Evolutionary conservation across 495 filamentous ascomycete species (phyloP).

Genomic region (Apodospora peruviana): DNA sequence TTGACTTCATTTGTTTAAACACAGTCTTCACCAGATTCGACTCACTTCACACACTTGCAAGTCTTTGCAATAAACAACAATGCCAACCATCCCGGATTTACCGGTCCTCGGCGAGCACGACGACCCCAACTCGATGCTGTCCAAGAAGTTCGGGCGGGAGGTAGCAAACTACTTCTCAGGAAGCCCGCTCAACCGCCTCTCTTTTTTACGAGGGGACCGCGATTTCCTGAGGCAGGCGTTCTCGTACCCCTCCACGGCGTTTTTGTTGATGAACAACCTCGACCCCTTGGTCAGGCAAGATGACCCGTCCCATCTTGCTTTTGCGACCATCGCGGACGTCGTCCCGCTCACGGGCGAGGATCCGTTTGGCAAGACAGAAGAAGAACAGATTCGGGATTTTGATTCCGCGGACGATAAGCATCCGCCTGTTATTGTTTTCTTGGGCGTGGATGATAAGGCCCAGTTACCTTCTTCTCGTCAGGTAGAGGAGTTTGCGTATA

Average conservation of each 20-base stretch:
- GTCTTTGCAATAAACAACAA: too few species aligned
- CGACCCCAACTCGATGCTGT: constrained; percentile 65
- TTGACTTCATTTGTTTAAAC: too few species aligned
- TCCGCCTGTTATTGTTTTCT: constrained; percentile 73
- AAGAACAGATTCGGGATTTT: constrained; percentile 63
- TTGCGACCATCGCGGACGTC: constrained; percentile 58
- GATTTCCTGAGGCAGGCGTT: constrained; percentile 72
- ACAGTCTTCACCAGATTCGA: too few species aligned
- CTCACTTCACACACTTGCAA: too few species aligned
- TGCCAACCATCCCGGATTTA: constrained; percentile 33
- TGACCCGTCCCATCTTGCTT: constrained; percentile 50
- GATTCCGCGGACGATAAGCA: constrained; percentile 56
- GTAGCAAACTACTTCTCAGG: constrained; percentile 94
- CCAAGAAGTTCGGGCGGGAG: constrained; percentile 83
- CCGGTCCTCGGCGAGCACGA: constrained; percentile 52
- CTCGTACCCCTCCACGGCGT: constrained; percentile 61
- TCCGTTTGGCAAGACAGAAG: constrained; percentile 66
- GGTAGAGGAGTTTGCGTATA: constrained; percentile 27
- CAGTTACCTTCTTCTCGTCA: constrained; percentile 3
- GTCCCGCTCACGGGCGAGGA: constrained; percentile 62
- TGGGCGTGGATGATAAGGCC: constrained; percentile 74
- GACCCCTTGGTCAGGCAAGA: constrained; percentile 62
- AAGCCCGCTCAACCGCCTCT: constrained; percentile 57
- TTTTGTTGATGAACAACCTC: constrained; percentile 75
- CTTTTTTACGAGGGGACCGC: constrained; percentile 78